phyloP scores from a whole-genome alignment of 768 basidiomycete species.

The Tylopilus rubrobrunneus region DNA sequence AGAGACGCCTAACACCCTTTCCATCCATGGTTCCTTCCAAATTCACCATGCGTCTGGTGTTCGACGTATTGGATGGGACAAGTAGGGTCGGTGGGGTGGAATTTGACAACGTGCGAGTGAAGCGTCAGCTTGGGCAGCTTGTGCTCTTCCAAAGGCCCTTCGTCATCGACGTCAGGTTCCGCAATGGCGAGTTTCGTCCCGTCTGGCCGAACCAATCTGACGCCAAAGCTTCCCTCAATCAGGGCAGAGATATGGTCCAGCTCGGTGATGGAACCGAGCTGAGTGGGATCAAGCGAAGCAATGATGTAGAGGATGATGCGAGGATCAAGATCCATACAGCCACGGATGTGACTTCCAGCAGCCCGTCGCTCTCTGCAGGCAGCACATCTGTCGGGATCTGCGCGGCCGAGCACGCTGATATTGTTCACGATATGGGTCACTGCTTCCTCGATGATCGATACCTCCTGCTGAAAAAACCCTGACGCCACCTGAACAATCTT shows the following conservation, averaged over 20 bases:
- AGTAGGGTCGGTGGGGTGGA: not conserved
- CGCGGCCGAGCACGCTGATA: slow-evolving; percentile 11
- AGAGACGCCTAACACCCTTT: not conserved
- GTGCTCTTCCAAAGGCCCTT: not conserved
- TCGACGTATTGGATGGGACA: not conserved
- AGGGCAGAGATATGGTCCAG: not conserved
- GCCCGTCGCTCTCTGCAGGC: slow-evolving; percentile 10
- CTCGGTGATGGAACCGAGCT: slow-evolving; percentile 1
- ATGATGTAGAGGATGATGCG: slow-evolving; percentile 11
- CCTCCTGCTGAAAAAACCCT: not conserved
- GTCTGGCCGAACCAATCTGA: slow-evolving; percentile 12
- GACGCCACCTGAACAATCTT: not conserved
- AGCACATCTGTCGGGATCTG: slow-evolving; percentile 3
- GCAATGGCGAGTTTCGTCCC: slow-evolving; percentile 7
- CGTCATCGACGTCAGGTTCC: not conserved
- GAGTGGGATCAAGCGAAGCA: not conserved
- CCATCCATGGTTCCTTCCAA: slow-evolving; percentile 1
- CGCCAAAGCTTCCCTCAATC: slow-evolving; percentile 8
- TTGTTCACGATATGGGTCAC: slow-evolving; percentile 9
- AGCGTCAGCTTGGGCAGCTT: slow-evolving; percentile 11
- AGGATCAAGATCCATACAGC: slow-evolving; percentile 14
- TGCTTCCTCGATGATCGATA: not conserved
- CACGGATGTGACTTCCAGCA: slow-evolving; percentile 11
- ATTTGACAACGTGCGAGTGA: slow-evolving; percentile 5
- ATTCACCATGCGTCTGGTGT: not conserved